Base-by-base conservation (phyloP, 2,329 filamentous ascomycete genomes). In the Coniella vitis region DNA sequence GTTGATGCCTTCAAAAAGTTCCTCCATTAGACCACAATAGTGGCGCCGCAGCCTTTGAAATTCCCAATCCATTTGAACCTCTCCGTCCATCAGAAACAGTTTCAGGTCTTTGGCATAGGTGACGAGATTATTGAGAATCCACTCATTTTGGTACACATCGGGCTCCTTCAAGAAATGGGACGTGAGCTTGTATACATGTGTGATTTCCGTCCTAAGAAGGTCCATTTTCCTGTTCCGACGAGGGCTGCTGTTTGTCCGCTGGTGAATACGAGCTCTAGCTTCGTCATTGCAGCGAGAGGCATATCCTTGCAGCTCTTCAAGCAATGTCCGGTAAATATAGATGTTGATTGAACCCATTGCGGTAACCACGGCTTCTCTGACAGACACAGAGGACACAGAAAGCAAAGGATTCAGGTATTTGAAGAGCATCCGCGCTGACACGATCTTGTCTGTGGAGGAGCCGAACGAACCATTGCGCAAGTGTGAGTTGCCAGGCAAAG, bases 341-440 rank as follows among this genome's bases (percentile, higher is more conserved):
- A 89, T 81, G 60, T 97, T 97, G 63, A 97, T 96, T 1, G 91
- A 94, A 0, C 93, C 93, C 61, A 98, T 81, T 2, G 91, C 90
- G 25, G 87, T 77, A 9, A 97, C 93, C 14, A 95, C 90, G 1
- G 93, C 90, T 57, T 93, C 88, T 45, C 93, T 78, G 16, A 98
- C 88, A 1, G 86, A 86, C 17, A 83, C 76, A 12, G 90, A 89
- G 3, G 85, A 81, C 2, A 84, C 87, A 1, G 86, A 87, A 3
- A 98, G 73, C 41, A 97, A 78, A 0, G 91, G 91, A 41, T 95
- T 90, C 4, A 97, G 80, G 59, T 89, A 90, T 47, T 90, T 88
- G 71, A 98, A 98, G 1, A 98, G 74, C 19, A 87, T 87, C 52
- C 87, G 77, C 7, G 93, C 94, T 14, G 90, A 94, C 31, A 89